Conservation (phyloP, 73 alveolate species). For the Uronychia binucleata region DNA sequence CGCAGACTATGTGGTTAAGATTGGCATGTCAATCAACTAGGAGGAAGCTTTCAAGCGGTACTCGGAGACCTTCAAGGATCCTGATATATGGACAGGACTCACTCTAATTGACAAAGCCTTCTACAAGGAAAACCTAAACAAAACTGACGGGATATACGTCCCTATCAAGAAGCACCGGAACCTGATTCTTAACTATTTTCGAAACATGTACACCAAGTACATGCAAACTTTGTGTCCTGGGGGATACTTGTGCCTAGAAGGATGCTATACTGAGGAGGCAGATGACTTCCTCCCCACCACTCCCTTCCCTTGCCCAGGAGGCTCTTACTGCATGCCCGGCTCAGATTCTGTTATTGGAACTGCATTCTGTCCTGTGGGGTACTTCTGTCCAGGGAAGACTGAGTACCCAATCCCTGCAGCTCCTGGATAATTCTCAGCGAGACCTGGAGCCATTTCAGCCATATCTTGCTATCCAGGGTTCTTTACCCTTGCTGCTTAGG, state of each 20-base stretch:
- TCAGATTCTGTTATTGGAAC: conserved; percentile 73
- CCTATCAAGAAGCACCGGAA: conserved; percentile 40
- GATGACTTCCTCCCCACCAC: conserved; percentile 45
- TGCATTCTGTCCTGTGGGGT: conserved; percentile 84
- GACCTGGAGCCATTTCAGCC: conserved; percentile 56
- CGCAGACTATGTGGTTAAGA: conserved; percentile 2
- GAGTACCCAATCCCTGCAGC: conserved; percentile 63
- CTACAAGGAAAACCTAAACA: not conserved
- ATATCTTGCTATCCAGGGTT: conserved; percentile 78
- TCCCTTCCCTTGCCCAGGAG: conserved; percentile 71
- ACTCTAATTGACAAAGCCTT: conserved; percentile 43
- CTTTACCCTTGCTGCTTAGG: conserved; percentile 54
- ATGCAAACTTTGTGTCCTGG: conserved; percentile 69
- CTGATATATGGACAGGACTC: conserved; percentile 58
- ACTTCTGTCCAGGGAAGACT: conserved; percentile 77
- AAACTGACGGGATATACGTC: conserved; percentile 17
- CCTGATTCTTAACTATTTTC: conserved; percentile 3
- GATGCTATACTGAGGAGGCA: conserved; percentile 53
- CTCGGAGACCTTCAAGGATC: conserved; percentile 1
- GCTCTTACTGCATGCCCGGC: conserved; percentile 81
- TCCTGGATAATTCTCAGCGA: conserved; percentile 53
- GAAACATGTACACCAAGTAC: conserved; percentile 45
- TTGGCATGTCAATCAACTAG: conserved; percentile 5
- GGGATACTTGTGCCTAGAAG: conserved; percentile 78
- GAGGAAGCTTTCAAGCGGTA: conserved; percentile 1